Base-by-base conservation (phyloP, 1,284 basidiomycete species). In the Microbotryum lychnidis-dioicae region DNA sequence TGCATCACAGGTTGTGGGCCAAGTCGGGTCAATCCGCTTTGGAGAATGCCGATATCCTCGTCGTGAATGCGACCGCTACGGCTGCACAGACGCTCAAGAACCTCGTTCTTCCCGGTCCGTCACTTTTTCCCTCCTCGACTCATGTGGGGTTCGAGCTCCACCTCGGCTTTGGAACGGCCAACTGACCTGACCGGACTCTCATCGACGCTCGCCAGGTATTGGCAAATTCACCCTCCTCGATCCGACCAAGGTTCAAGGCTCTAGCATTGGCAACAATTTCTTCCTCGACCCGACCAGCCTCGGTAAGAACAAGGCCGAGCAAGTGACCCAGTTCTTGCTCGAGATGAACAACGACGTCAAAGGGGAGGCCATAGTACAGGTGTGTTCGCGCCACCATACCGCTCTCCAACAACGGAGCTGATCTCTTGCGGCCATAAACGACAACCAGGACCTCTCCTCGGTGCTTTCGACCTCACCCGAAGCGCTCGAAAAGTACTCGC, bases 261-360 rank as follows among this genome's bases (percentile, higher is more conserved):
- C 85, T 55, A 93, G 98, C 71, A 84, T 91, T 0, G 91, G 91
- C 0, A 89, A 91, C 79, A 97, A 97, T 79, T 97, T 97, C 79
- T 98, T 98, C 78, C 80, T 98, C 27, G 83, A 89, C 57, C 79
- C 80, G 0, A 78, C 82, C 27, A 88, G 86, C 68, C 80, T 96
- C 57, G 91, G 89, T 10, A 86, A 85, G 73, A 80, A 80, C 56
- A 84, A 90, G 51, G 91, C 92, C 0, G 75, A 82, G 60, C 89
- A 97, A 74, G 85, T 86, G 5, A 87, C 89, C 20, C 80, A 83
- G 56, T 81, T 89, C 50, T 80, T 98, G 5, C 75, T 78, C 18
- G 94, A 97, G 77, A 82, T 98, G 58, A 98, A 97, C 75, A 87
- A 90, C 3, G 81, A 84, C 60, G 93, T 97, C 4, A 79, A 85